A percentile compares a stretch with the other conserved stretches of the same genome.
Evolutionary conservation across 1,139 yeast genomes (phyloP).

Genomic region (Blastobotrys proliferans): DNA sequence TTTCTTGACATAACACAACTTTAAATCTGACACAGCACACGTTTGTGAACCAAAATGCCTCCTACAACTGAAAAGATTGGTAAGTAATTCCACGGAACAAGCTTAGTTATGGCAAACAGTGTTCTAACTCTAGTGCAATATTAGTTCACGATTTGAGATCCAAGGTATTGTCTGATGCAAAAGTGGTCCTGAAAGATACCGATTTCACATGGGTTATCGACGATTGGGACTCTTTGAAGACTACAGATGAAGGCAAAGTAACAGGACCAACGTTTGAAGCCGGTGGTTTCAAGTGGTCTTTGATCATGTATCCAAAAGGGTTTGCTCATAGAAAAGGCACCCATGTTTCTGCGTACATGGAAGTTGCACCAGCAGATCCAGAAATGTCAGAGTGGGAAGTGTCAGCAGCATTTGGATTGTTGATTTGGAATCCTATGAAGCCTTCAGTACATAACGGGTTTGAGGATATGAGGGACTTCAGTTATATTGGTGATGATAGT

Average conservation of each 20-base stretch:
- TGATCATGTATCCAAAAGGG: constrained; percentile 71
- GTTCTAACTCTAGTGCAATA: not conserved
- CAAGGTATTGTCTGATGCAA: constrained; percentile 13
- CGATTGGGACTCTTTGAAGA: constrained; percentile 51
- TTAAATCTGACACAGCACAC: too few species aligned
- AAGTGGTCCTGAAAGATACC: constrained; percentile 32
- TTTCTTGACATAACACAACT: too few species aligned
- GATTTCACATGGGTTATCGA: constrained; percentile 69
- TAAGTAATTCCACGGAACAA: not conserved
- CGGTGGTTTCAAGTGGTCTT: constrained; percentile 71
- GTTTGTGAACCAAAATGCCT: too few species aligned
- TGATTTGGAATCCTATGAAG: constrained; percentile 76
- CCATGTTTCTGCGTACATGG: constrained; percentile 31
- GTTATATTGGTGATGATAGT: constrained; percentile 14
- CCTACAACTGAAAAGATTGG: constrained; percentile 12
- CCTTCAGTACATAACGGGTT: constrained; percentile 72
- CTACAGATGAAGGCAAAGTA: constrained; percentile 27
- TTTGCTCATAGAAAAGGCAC: constrained; percentile 25
- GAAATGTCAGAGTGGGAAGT: constrained; percentile 61
- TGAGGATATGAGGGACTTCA: constrained; percentile 65
- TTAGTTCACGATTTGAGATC: constrained; percentile 11
- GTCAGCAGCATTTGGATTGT: constrained; percentile 86
- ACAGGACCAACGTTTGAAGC: constrained; percentile 52
- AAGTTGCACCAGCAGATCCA: constrained; percentile 31
- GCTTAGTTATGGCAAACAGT: not conserved